A percentile compares a stretch with the other conserved stretches of the same genome.
Evolutionary conservation across 2,329 filamentous ascomycete species (phyloP).

Genomic region (Karstenula rhodostoma): DNA sequence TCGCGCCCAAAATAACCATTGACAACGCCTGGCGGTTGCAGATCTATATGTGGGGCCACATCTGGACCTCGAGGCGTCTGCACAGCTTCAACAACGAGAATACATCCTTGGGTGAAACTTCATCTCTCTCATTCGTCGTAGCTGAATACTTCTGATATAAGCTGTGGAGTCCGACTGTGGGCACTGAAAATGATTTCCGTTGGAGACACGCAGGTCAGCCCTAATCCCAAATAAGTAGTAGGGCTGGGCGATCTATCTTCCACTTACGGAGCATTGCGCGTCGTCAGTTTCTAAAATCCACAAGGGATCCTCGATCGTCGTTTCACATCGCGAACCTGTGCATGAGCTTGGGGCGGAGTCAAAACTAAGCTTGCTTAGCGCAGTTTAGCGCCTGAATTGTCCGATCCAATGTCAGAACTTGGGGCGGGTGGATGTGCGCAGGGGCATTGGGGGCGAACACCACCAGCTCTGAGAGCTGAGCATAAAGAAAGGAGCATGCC

Average conservation of each 20-base stretch:
- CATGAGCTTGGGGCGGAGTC: slow-evolving; percentile 1
- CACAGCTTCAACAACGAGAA: neutral
- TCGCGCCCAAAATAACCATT: neutral
- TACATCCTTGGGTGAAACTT: neutral
- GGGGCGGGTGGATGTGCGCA: neutral
- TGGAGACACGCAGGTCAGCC: neutral
- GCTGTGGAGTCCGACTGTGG: neutral
- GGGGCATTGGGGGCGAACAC: slow-evolving; percentile 3
- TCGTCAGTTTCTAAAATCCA: neutral
- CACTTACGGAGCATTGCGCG: neutral
- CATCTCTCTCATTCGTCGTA: neutral
- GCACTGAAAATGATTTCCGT: neutral
- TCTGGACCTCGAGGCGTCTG: neutral
- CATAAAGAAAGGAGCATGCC: neutral
- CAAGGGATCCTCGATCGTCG: neutral
- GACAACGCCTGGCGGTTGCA: neutral
- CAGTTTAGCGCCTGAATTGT: neutral
- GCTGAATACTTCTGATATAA: neutral
- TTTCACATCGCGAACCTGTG: slow-evolving; percentile 1
- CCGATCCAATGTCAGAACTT: slow-evolving; percentile 5
- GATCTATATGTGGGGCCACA: neutral
- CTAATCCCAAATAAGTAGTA: neutral
- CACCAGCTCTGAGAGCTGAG: neutral
- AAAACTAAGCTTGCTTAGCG: slow-evolving; percentile 7
- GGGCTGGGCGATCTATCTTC: neutral